Evolutionary conservation across 495 filamentous ascomycete species (phyloP), one percentile per base, ranked within the genome.

Genomic region (Sabuloglossum arenarium): DNA sequence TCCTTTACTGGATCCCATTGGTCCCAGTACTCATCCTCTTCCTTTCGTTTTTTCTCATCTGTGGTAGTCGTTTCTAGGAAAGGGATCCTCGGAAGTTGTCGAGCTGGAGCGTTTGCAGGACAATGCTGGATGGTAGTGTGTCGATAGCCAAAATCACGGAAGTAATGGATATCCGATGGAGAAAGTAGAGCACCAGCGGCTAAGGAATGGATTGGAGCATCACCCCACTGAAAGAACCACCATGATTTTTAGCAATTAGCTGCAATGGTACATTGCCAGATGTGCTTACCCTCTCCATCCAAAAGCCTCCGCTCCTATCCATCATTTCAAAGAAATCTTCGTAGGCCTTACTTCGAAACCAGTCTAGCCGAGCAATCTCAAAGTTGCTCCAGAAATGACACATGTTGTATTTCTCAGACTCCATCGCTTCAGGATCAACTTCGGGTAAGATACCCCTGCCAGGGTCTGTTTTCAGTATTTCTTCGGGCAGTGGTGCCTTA

Each of bases 351-450:
- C 88, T 94, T 61, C 91, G 79, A 78, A 96, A 96, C 75, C 86
- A 99, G 72, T 86, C 83, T 54, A 99, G 75, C 55, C 82, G 79
- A 21, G 91, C 91, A 70, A 99, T 99, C 70, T 99, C 91, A 58
- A 99, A 99, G 67, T 99, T 99, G 73, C 87, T 94, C 91, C 91
- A 99, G 75, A 97, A 99, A 74, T 99, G 91, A 70, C 91, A 99
- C 91, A 99, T 99, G 73, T 99, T 99, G 73, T 99, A 99, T 60
- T 77, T 84, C 64, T 99, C 91, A 58, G 86, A 85, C 65, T 96
- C 93, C 91, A 99, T 99, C 19, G 82, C 80, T 64, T 97, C 93
- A 0, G 81, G 78, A 65, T 97, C 87, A 46, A 95, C 80, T 49
- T 94, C 85, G 34, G 84, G 81, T 16, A 87, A 66, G 28, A 75